Evolutionary conservation across 306 rosid genomes (phyloP), one percentile per base, ranked within the genome.

Genomic region (Vigna angularis): DNA sequence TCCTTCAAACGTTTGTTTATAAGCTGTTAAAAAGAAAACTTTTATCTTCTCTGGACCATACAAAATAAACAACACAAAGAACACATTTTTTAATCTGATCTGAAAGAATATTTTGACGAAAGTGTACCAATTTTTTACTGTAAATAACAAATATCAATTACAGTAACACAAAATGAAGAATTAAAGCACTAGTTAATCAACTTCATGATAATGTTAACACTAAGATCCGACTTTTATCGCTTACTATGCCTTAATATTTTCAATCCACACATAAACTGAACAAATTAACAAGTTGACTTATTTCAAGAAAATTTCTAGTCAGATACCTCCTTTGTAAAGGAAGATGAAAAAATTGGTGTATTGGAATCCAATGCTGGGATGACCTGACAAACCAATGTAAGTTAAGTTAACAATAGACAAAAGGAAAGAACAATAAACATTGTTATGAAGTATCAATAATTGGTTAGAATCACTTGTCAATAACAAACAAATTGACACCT

Each of bases 241-340:
- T 62, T 32, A 45, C 68, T 32, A 62, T 32, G 24, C 47, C 34
- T 62, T 18, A 62, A 62, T 32, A 61, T 61, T 61, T 42, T 30
- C 66, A 61, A 61, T 14, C 44, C 66, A 61, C 44, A 62, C 7
- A 20, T 0, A 18, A 62, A 62, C 12, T 62, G 24, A 32, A 62
- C 14, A 62, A 62, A 32, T 34, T 32, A 32, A 34, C 45, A 32
- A 62, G 14, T 62, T 62, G 47, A 34, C 34, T 59, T 16, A 32
- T 62, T 15, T 32, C 36, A 62, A 62, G 24, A 62, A 62, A 16
- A 16, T 62, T 62, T 32, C 68, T 15, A 3, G 47, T 2, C 20
- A 34, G 24, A 62, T 62, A 62, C 68, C 68, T 62, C 68, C 68
- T 32, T 62, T 62, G 68, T 62, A 62, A 62, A 62, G 68, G 68